Percentiles rank a stretch among this genome's conserved stretches.
Conservation (phyloP, 805 yeast species). For the Wickerhamiella azyma region DNA sequence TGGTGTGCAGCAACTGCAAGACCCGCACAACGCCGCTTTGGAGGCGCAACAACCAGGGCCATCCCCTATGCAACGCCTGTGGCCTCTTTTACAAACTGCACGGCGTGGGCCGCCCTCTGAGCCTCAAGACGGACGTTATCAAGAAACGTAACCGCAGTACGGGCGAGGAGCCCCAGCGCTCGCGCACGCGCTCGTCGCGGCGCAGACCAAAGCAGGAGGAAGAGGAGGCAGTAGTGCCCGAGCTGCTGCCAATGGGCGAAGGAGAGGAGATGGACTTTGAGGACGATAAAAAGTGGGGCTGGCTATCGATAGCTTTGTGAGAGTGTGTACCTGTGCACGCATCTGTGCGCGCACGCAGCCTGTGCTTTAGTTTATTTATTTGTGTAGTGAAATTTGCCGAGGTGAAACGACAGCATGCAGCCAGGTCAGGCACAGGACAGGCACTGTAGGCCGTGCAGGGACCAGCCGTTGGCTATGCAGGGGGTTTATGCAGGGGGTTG, state of each 20-base stretch:
- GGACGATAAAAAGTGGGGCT: slow-evolving; percentile 4
- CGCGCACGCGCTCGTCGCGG: slow-evolving; percentile 7
- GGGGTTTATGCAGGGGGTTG: too few relatives aligned
- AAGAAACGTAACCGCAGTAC: slow-evolving; percentile 62
- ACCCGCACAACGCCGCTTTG: slow-evolving; percentile 86
- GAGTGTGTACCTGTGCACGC: too few relatives aligned
- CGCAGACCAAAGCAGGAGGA: background rate
- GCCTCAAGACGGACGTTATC: slow-evolving; percentile 79
- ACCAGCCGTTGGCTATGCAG: too few relatives aligned
- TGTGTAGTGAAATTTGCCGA: background rate
- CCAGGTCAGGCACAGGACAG: too few relatives aligned
- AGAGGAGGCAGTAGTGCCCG: background rate
- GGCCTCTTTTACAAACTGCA: slow-evolving; percentile 80
- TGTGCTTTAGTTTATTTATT: background rate
- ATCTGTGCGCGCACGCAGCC: too few relatives aligned
- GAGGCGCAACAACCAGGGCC: slow-evolving; percentile 84
- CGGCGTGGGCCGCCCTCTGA: slow-evolving; percentile 82
- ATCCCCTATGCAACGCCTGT: slow-evolving; percentile 88
- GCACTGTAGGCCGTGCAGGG: too few relatives aligned
- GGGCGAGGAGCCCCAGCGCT: slow-evolving; percentile 6
- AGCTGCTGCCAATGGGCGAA: background rate
- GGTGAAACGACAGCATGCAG: too few relatives aligned
- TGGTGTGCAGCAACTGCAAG: slow-evolving; percentile 66
- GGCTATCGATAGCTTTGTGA: slow-evolving; percentile 9
- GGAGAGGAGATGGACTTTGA: background rate